Evolutionary conservation across 2,329 filamentous ascomycete species (phyloP).

Genomic region (Pezicula rhizophila): DNA sequence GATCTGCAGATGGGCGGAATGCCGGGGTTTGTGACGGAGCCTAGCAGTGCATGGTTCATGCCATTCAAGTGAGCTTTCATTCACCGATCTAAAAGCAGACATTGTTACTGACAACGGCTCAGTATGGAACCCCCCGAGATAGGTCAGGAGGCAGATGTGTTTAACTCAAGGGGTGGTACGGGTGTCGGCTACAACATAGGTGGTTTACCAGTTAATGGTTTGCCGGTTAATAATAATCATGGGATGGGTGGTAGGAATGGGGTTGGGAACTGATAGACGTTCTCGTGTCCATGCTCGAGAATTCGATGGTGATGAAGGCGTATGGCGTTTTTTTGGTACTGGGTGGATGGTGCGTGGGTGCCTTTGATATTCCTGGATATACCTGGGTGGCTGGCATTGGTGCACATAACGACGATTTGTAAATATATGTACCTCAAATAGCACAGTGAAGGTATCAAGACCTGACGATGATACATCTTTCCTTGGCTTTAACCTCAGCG

Average conservation of each 20-base stretch:
- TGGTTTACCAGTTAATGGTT: slow-evolving; percentile 18
- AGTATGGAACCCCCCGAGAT: slow-evolving; percentile 66
- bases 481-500: no score
- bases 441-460: neutral
- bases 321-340: slow-evolving; percentile 2
- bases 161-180: slow-evolving; percentile 15
- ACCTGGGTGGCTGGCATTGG: no score
- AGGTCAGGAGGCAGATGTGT: slow-evolving; percentile 36
- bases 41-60: slow-evolving; percentile 77
- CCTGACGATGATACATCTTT: no score
- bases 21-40: slow-evolving; percentile 30
- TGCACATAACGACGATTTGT: no score
- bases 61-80: slow-evolving; percentile 79
- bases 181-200: slow-evolving; percentile 14
- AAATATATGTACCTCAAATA: neutral
- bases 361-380: no score
- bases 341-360: no score
- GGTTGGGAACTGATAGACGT: slow-evolving; percentile 3
- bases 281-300: neutral
- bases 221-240: slow-evolving; percentile 16
- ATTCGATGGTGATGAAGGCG: slow-evolving; percentile 3
- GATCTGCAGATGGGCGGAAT: slow-evolving; percentile 23
- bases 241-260: slow-evolving; percentile 30
- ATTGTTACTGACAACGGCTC: neutral
- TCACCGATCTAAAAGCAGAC: slow-evolving; percentile 39